A percentile compares a stretch with the other conserved stretches of the same genome.
Evolutionary conservation across 2,329 filamentous ascomycete genomes (phyloP).

Genomic region (Sporothrix luriei): DNA sequence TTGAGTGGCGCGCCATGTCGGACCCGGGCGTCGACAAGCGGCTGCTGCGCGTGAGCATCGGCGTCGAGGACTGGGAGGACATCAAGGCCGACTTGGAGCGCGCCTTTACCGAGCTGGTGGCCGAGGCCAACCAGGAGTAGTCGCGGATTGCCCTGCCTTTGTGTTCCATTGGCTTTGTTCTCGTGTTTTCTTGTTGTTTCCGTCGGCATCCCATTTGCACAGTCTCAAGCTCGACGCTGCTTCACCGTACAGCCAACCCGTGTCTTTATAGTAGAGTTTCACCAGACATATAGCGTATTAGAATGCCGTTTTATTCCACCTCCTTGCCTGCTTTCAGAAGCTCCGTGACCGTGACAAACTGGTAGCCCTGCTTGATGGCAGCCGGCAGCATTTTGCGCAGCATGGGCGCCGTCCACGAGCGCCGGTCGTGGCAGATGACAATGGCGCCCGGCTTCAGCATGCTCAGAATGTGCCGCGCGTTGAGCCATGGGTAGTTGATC

Average conservation of each 20-base stretch:
- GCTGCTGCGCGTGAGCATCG: conserved; percentile 79
- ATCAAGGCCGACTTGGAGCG: conserved; percentile 72
- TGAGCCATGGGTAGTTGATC: conserved; percentile 68
- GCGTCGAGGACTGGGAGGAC: conserved; percentile 85
- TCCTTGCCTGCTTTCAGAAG: conserved; percentile 52
- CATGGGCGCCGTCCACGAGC: conserved; percentile 83
- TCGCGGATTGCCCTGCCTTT: too few relatives aligned
- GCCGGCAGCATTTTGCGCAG: conserved; percentile 71
- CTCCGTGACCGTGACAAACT: conserved; percentile 69
- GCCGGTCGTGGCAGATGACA: conserved; percentile 82
- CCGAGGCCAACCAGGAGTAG: conserved; percentile 18
- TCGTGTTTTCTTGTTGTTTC: neutral
- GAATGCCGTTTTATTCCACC: too few relatives aligned
- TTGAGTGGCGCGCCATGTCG: conserved; percentile 94
- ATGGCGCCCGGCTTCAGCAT: conserved; percentile 77
- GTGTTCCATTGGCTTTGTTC: neutral
- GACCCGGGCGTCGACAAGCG: conserved; percentile 71
- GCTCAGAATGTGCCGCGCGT: conserved; percentile 77
- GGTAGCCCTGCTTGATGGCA: conserved; percentile 68
- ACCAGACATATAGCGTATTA: too few relatives aligned
- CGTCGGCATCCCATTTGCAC: neutral
- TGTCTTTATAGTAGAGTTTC: neutral
- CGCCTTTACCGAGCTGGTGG: conserved; percentile 62
- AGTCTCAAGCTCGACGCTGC: conserved; percentile 1
- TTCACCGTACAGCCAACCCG: conserved; percentile 7